A percentile compares a stretch with the other conserved stretches of the same genome.
Conservation (phyloP, 192 early-diverging fungal species). For the Coemansia sp. region DNA sequence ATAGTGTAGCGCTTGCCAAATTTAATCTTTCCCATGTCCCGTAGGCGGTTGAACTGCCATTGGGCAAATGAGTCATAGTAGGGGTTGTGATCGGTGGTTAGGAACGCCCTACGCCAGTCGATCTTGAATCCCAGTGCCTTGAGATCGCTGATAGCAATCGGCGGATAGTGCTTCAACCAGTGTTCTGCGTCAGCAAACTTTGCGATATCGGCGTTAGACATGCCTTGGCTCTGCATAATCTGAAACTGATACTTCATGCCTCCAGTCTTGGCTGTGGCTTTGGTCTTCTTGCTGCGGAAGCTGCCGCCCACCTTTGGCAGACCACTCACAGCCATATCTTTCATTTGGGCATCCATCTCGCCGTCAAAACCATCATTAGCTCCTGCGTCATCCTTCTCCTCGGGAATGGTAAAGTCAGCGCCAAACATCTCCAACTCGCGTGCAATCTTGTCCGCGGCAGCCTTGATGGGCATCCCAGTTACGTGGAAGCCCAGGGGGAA, state of each 20-base stretch:
- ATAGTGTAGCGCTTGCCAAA: conserved; percentile 97
- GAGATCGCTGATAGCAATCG: conserved; percentile 75
- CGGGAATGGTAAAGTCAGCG: conserved; percentile 42
- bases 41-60: conserved; percentile 96
- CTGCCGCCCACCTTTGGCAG: conserved; percentile 24
- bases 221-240: conserved; percentile 88
- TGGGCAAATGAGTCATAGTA: conserved; percentile 98
- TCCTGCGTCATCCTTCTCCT: conserved; percentile 40
- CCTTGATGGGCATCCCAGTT: conserved; percentile 99
- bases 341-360: conserved; percentile 11
- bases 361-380: conserved; percentile 14
- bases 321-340: conserved; percentile 57
- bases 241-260: conserved; percentile 92
- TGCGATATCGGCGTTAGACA: conserved; percentile 85
- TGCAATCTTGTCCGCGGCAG: conserved; percentile 57
- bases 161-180: conserved; percentile 96
- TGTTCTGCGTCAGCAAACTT: conserved; percentile 86
- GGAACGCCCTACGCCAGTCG: conserved; percentile 96
- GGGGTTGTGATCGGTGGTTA: conserved; percentile 97
- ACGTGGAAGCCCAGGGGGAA: conserved; percentile 98
- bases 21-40: conserved; percentile 76
- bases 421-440: conserved; percentile 57
- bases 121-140: conserved; percentile 76
- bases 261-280: conserved; percentile 84
- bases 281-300: conserved; percentile 66